phyloP scores from a whole-genome alignment of 352 stramenopile species.

The Globisporangium parvum region DNA sequence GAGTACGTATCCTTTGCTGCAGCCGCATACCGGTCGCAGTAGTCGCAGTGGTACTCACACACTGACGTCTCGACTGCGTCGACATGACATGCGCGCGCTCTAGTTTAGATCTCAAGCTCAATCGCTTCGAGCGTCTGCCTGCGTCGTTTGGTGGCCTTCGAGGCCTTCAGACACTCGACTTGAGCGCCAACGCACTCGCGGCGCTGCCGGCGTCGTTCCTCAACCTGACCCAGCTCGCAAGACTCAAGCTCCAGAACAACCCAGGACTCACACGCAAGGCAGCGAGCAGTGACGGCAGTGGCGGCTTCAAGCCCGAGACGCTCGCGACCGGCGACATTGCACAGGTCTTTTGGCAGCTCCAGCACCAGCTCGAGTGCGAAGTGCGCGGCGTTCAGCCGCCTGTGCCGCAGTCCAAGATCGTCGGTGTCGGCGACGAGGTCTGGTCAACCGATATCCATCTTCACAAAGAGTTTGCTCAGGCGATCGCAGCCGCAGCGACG shows the following conservation, averaged over 20 bases:
- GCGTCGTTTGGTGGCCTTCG: slow-evolving; percentile 36
- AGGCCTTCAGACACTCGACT: slow-evolving; percentile 35
- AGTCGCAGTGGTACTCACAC: not conserved
- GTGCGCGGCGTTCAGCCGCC: slow-evolving; percentile 28
- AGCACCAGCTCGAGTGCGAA: slow-evolving; percentile 42
- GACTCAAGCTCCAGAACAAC: slow-evolving; percentile 49
- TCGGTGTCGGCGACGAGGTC: slow-evolving; percentile 44
- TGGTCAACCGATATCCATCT: slow-evolving; percentile 74
- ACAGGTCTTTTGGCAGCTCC: slow-evolving; percentile 48
- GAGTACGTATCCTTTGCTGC: slow-evolving; percentile 27
- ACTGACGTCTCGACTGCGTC: not conserved
- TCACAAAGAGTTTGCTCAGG: slow-evolving; percentile 41
- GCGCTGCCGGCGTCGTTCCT: slow-evolving; percentile 47
- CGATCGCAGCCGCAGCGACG: slow-evolving; percentile 26
- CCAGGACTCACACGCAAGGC: slow-evolving; percentile 16
- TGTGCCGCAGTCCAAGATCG: slow-evolving; percentile 22
- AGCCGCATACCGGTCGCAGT: no score
- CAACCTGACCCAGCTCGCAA: slow-evolving; percentile 35
- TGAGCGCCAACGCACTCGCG: slow-evolving; percentile 54
- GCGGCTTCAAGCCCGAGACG: slow-evolving; percentile 34
- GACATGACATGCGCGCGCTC: slow-evolving; percentile 1
- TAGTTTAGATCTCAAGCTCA: slow-evolving; percentile 71
- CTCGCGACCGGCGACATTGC: slow-evolving; percentile 35
- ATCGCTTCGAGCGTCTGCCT: slow-evolving; percentile 45
- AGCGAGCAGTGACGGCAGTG: slow-evolving; percentile 20